A percentile compares a stretch with the other conserved stretches of the same genome.
phyloP scores from a whole-genome alignment of 1,284 basidiomycete species.

The Puccinia hordei region DNA sequence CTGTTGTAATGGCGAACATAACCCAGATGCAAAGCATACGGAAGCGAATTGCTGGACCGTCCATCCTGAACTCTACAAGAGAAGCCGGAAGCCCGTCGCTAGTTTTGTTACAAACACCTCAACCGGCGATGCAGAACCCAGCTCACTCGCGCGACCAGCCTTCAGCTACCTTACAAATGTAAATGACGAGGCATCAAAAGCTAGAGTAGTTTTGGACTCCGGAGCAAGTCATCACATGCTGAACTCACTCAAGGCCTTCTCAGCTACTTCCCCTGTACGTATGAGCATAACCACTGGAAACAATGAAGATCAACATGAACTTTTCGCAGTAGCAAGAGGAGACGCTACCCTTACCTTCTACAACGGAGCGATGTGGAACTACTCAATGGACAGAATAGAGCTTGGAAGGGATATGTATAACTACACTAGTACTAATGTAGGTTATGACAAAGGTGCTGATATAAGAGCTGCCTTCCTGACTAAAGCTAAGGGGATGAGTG shows the following conservation, averaged over 20 bases:
- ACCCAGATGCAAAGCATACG: neutral
- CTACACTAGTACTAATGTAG: too few relatives aligned
- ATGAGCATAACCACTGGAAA: neutral
- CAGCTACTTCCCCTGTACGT: neutral
- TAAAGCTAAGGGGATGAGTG: too few relatives aligned
- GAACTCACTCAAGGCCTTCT: too few relatives aligned
- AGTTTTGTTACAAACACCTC: too few relatives aligned
- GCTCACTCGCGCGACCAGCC: neutral
- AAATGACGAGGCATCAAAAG: too few relatives aligned
- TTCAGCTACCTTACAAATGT: slow-evolving; percentile 3
- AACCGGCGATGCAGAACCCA: neutral
- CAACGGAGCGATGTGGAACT: neutral
- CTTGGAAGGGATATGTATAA: too few relatives aligned
- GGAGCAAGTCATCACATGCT: too few relatives aligned
- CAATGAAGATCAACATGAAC: neutral
- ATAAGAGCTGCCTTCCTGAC: too few relatives aligned
- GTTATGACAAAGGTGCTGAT: too few relatives aligned
- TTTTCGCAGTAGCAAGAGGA: neutral
- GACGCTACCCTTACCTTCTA: neutral
- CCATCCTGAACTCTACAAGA: neutral
- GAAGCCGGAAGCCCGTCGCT: too few relatives aligned
- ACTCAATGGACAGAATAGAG: too few relatives aligned
- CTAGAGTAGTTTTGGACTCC: neutral
- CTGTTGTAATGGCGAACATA: neutral
- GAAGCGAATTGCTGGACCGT: neutral